Percentiles rank a stretch among this genome's conserved stretches.
phyloP scores from a whole-genome alignment of 345 rosid species.

The Eucalyptus rudis region DNA sequence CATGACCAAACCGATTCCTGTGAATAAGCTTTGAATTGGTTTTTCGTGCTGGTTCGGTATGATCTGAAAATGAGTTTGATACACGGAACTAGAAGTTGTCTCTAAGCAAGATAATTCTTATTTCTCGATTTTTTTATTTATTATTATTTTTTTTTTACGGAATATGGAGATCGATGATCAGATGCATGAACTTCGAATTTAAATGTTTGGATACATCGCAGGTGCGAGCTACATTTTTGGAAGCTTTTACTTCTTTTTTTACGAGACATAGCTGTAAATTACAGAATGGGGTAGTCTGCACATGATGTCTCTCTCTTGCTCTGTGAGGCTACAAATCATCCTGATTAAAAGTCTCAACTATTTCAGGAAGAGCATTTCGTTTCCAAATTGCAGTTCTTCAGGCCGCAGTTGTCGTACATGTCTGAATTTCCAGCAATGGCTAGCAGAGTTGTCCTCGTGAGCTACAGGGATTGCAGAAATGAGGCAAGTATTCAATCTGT shows the following conservation, averaged over 20 bases:
- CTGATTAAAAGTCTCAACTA: not conserved
- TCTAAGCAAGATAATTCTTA: not conserved
- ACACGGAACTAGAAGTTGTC: not conserved
- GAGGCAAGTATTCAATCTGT: conserved; percentile 19
- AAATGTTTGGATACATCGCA: not conserved
- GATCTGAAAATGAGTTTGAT: not conserved
- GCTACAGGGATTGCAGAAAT: conserved; percentile 39
- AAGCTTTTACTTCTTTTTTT: not conserved
- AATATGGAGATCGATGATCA: not conserved
- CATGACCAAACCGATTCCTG: not conserved
- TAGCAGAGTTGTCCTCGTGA: conserved; percentile 51
- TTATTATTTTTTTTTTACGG: not conserved
- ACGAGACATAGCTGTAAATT: not conserved
- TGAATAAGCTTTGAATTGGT: not conserved
- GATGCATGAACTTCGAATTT: not conserved
- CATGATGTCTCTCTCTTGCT: not conserved
- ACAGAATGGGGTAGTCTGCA: not conserved
- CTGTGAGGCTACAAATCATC: not conserved
- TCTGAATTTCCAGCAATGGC: conserved; percentile 70
- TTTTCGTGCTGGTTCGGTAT: not conserved
- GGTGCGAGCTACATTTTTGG: not conserved
- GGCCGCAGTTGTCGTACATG: conserved; percentile 74
- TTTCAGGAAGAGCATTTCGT: conserved; percentile 85
- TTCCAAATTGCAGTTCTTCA: conserved; percentile 62
- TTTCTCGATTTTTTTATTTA: not conserved